Percentiles rank a stretch among this genome's conserved stretches.
Conservation (phyloP, 1,139 yeast species). For the Debaryomycetaceae sp. region DNA sequence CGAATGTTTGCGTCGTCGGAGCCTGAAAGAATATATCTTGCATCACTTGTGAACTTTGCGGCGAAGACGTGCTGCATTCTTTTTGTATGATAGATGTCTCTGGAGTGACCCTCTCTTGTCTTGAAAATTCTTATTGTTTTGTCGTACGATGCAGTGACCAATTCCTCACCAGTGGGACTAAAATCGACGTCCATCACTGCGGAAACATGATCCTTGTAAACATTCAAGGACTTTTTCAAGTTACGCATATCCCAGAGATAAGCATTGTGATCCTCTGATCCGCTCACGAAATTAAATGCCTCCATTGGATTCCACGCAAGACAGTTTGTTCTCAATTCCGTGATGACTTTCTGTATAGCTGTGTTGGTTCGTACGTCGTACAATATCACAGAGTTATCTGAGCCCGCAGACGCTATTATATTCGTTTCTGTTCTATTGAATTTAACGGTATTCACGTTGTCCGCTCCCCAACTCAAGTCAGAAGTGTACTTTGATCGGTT, state of each 20-base stretch:
- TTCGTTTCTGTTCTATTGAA: constrained; percentile 91
- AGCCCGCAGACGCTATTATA: constrained; percentile 85
- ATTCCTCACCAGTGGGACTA: constrained; percentile 94
- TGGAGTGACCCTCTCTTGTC: constrained; percentile 79
- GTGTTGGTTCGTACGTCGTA: constrained; percentile 92
- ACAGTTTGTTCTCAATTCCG: constrained; percentile 78
- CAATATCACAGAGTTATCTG: constrained; percentile 84
- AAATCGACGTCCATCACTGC: constrained; percentile 95
- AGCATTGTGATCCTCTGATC: constrained; percentile 91
- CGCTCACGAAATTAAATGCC: constrained; percentile 90
- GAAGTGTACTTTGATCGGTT: constrained; percentile 73
- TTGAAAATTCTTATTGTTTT: constrained; percentile 82
- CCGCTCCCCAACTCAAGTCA: constrained; percentile 94
- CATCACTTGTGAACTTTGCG: constrained; percentile 81
- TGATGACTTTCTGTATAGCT: constrained; percentile 87
- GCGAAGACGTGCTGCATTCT: constrained; percentile 95
- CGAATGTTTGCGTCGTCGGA: constrained; percentile 96
- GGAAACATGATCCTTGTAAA: constrained; percentile 92
- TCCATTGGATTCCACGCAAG: constrained; percentile 98
- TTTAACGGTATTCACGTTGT: constrained; percentile 74
- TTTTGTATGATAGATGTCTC: constrained; percentile 94
- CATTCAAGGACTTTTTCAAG: constrained; percentile 71
- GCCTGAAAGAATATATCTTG: constrained; percentile 82
- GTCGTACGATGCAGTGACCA: constrained; percentile 94
- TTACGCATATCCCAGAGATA: constrained; percentile 97